These are phyloP conservation scores for Papilionanthe hybrid DNA, from an alignment of 116 monocot genomes.

Conservation along the genomic window DNA sequence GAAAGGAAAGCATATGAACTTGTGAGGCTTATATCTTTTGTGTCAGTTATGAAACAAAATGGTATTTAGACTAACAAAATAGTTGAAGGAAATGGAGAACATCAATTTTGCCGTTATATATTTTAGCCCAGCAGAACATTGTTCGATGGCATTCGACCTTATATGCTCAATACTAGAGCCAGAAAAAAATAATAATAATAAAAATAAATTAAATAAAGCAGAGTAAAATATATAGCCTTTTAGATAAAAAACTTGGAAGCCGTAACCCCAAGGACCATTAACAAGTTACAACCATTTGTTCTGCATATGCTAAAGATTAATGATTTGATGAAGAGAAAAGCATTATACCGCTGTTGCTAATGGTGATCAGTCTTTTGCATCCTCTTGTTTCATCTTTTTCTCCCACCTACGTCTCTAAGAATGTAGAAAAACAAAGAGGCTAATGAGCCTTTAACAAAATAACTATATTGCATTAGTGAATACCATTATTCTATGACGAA, in stretches of 20 bases:
- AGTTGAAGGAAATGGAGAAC: too few species aligned
- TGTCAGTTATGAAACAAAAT: too few species aligned
- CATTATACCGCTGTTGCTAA: not conserved
- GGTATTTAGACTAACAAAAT: too few species aligned
- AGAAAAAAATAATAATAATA: not conserved
- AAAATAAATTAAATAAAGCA: not conserved
- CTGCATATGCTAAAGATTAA: not conserved
- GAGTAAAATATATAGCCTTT: not conserved
- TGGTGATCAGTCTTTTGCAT: slow-evolving; percentile 15
- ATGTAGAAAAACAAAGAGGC: slow-evolving; percentile 4
- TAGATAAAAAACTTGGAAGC: not conserved
- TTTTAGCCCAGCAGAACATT: too few species aligned
- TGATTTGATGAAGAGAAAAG: not conserved
- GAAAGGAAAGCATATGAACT: too few species aligned
- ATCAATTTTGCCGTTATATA: too few species aligned
- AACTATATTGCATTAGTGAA: not conserved
- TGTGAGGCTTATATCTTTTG: too few species aligned
- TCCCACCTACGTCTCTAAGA: slow-evolving; percentile 56
- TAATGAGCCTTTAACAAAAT: not conserved
- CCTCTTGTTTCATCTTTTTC: slow-evolving; percentile 66
- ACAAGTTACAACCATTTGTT: not conserved
- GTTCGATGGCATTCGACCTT: too few species aligned
- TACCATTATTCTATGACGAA: not conserved
- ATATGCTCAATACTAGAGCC: not conserved
- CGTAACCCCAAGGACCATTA: not conserved